Evolutionary conservation across 139 green algal genomes (phyloP).

Genomic region (Raphidocelis subcapitata): DNA sequence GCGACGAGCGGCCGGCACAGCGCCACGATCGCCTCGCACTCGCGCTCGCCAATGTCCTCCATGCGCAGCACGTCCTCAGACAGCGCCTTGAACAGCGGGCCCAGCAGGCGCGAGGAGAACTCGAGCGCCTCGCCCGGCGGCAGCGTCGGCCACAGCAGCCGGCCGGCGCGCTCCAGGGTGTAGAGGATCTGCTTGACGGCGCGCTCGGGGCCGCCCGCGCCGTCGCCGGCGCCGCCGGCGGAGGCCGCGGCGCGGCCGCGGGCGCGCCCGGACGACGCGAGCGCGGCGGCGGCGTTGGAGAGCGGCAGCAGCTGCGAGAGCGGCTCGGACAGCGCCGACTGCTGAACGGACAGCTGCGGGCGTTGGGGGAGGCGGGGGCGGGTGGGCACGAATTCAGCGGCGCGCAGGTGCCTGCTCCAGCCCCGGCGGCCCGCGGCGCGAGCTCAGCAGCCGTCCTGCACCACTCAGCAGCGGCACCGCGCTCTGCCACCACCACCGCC

Average conservation of each 20-base stretch:
- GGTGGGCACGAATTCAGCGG: too few species aligned
- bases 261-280: too few species aligned
- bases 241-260: too few species aligned
- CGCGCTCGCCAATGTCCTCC: constrained; percentile 27
- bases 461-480: too few species aligned
- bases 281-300: not conserved
- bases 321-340: not conserved
- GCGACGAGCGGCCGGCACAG: constrained; percentile 18
- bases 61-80: constrained; percentile 18
- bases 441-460: too few species aligned
- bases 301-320: constrained; percentile 12
- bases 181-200: constrained; percentile 2
- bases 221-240: too few species aligned
- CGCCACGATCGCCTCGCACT: constrained; percentile 4
- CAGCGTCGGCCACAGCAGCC: constrained; percentile 15
- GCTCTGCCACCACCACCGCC: too few species aligned
- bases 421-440: too few species aligned
- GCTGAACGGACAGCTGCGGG: constrained; percentile 15
- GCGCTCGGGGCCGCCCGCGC: not conserved
- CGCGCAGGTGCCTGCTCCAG: too few species aligned
- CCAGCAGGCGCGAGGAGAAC: constrained; percentile 13
- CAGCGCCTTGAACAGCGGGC: not conserved
- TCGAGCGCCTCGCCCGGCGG: constrained; percentile 19
- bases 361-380: too few species aligned
- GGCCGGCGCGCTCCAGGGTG: constrained; percentile 14